Evolutionary conservation across 1,284 basidiomycete genomes (phyloP).

Genomic region (Fomitopsis schrenkii): DNA sequence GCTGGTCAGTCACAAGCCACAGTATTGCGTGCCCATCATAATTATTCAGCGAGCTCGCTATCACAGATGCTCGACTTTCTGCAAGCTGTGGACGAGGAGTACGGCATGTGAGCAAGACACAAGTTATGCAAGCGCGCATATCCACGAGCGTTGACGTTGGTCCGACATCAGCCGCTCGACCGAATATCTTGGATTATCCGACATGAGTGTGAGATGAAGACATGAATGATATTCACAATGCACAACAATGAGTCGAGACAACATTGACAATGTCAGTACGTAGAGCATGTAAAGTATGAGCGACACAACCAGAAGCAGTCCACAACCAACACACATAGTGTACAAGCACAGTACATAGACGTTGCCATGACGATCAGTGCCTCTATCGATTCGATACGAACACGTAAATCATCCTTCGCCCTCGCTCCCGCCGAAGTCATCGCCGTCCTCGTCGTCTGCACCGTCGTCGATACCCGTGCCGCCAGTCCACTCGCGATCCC

Average conservation of each 20-base stretch:
- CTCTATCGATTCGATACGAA: not conserved
- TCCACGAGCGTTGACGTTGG: too few species aligned
- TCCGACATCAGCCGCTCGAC: too few species aligned
- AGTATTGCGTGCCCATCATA: not conserved
- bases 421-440: conserved; percentile 18
- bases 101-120: conserved; percentile 5
- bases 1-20: conserved; percentile 44
- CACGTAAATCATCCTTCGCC: conserved; percentile 4
- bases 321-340: not conserved
- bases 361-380: not conserved
- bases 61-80: conserved; percentile 29
- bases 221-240: too few species aligned
- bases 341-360: not conserved
- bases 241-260: not conserved
- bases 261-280: not conserved
- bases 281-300: not conserved
- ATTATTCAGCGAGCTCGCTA: not conserved
- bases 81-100: conserved; percentile 26
- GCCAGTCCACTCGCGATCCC: conserved; percentile 78
- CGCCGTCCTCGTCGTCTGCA: conserved; percentile 35
- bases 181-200: too few species aligned
- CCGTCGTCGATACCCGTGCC: conserved; percentile 44
- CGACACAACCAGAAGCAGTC: not conserved
- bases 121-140: not conserved
- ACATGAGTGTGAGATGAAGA: too few species aligned